Base-by-base conservation (phyloP, 495 filamentous ascomycete species). In the Tuber borchii region DNA sequence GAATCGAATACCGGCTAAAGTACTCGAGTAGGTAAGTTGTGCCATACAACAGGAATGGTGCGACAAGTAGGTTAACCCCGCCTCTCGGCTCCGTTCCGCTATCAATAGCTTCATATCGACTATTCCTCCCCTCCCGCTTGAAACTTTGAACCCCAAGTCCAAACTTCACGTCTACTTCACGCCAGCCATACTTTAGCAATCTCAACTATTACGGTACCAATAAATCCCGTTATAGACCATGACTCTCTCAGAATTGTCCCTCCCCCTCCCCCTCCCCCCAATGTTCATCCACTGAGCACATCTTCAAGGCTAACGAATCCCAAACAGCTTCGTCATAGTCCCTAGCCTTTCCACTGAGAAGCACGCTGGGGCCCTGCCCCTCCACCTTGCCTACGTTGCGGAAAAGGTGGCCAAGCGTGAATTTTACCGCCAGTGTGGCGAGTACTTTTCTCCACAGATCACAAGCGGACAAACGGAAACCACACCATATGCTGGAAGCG, bases 201-300 rank as follows among this genome's bases (percentile, higher is more conserved):
- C 56, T 65, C 56, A 34, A 34, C 56, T 16, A 65, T 34, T 12
- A 19, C 56, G 4, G 26, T 31, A 34, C 56, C 56, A 7, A 34
- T 10, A 65, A 31, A 65, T 34, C 26, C 17, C 14, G 34, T 26
- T 16, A 65, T 14, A 65, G 34, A 34, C 56, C 14, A 65, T 65
- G 56, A 4, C 56, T 65, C 56, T 65, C 56, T 65, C 56, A 65
- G 56, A 65, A 65, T 65, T 65, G 56, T 65, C 26, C n/a, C n/a
- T n/a, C n/a, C n/a, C 26, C 10, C 31, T 26, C 56, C n/a, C 56
- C 56, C 56, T 12, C 12, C 56, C 16, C 26, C 56, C 26, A 65
- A 65, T 34, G 31, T 65, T 34, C 1, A 5, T 16, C 26, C 26
- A 65, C 31, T 26, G 14, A 65, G 56, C 5, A 31, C 26, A 65